Evolutionary conservation across 2,329 filamentous ascomycete species (phyloP), one percentile per base, ranked within the genome.

Genomic region (Monosporascus sp.): DNA sequence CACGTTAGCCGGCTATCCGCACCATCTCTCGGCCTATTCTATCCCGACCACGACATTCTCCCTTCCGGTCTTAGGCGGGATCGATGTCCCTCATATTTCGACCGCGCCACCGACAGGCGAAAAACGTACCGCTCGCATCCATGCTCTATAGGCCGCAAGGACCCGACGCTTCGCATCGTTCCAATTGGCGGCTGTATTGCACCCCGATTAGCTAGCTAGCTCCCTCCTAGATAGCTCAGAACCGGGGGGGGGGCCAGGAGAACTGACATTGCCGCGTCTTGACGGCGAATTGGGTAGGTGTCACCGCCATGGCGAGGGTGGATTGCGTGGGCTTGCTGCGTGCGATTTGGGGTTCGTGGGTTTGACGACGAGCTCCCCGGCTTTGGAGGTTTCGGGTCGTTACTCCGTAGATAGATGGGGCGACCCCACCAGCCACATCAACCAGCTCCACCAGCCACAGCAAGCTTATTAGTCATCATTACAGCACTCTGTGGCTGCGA

Each of bases 241-340:
- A 11, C 53, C 17, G 37, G 48, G 11, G 40, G n/a, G 9, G 24
- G 55, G 14, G 20, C 28, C 38, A 6, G 37, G 54, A 52, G 48
- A 51, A 76, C 87, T 73, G 73, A 92, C 89, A 92, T 70, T 88
- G 84, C 72, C 85, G 83, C 74, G 88, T 89, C 74, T 82, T 82
- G 73, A 88, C 84, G 68, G 89, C 93, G 70, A 97, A 90, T 75
- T 92, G 91, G 58, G 93, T 97, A 63, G 93, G 91, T 75, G 91
- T 89, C 76, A 97, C 91, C 72, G 91, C 85, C 89, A 92, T 92
- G 65, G 68, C 79, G 76, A 74, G 70, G 70, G 69, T 64, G 68
- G 64, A 72, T 68, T 71, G 65, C 64, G 68, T 59, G 62, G 20
- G 22, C 64, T 68, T 59, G 60, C 55, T 60, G 49, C 55, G 53